A percentile compares a stretch with the other conserved stretches of the same genome.
phyloP scores from a whole-genome alignment of 1,284 basidiomycete genomes.

The Trichosporon coremiiforme region DNA sequence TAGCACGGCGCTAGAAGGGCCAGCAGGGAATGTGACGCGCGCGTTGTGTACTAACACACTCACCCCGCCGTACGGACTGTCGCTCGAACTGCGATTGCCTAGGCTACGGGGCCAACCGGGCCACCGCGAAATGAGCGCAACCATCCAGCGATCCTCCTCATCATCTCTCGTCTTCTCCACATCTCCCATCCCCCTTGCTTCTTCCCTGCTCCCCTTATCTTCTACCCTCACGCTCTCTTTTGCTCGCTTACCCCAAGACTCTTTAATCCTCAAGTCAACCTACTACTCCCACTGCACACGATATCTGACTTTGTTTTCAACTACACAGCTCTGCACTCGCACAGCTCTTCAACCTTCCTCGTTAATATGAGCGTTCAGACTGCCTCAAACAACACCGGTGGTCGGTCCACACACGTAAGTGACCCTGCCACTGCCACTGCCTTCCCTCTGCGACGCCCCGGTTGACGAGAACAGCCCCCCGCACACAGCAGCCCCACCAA shows the following conservation, averaged over 20 bases:
- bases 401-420: not conserved
- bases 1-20: not conserved
- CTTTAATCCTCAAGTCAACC: not conserved
- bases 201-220: not conserved
- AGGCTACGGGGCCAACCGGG: not conserved
- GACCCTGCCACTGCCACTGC: too few species aligned
- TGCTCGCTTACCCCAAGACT: not conserved
- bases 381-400: not conserved
- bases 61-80: too few species aligned
- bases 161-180: not conserved
- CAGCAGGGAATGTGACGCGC: not conserved
- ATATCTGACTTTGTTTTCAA: not conserved
- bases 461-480: not conserved
- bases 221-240: not conserved
- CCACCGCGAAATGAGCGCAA: not conserved
- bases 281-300: not conserved
- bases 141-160: not conserved
- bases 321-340: not conserved
- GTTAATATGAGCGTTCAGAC: conserved; percentile 1
- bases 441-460: not conserved
- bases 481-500: not conserved
- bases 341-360: not conserved
- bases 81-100: not conserved
- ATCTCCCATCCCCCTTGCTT: not conserved
- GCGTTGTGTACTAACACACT: not conserved